phyloP scores from a whole-genome alignment of 306 rosid species.

The Argentina anserina region DNA sequence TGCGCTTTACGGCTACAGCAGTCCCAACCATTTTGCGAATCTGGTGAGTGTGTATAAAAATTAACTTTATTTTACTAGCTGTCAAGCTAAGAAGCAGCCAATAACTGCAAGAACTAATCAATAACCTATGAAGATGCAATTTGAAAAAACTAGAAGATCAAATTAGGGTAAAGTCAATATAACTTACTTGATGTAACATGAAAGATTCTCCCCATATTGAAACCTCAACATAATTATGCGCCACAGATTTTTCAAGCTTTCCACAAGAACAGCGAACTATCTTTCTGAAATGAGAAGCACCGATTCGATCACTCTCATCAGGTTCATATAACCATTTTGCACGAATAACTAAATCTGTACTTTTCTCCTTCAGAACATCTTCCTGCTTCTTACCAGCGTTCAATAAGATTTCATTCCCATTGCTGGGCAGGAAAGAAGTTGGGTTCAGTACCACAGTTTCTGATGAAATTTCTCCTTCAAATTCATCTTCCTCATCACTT shows the following conservation, averaged over 20 bases:
- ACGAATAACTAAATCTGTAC: slow-evolving; percentile 28
- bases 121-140: slow-evolving; percentile 6
- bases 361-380: slow-evolving; percentile 33
- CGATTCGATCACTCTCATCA: slow-evolving; percentile 64
- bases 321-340: slow-evolving; percentile 90
- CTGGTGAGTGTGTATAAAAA: slow-evolving; percentile 34
- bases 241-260: slow-evolving; percentile 60
- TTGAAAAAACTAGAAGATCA: not conserved
- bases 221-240: slow-evolving; percentile 52
- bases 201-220: slow-evolving; percentile 90
- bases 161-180: not conserved
- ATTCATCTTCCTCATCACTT: slow-evolving; percentile 48
- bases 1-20: slow-evolving; percentile 78
- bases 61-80: slow-evolving; percentile 5
- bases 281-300: slow-evolving; percentile 81
- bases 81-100: slow-evolving; percentile 7
- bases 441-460: slow-evolving; percentile 23
- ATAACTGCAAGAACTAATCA: not conserved
- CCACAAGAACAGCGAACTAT: slow-evolving; percentile 61
- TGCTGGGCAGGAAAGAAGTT: slow-evolving; percentile 20
- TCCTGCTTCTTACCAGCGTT: slow-evolving; percentile 26
- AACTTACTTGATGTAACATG: slow-evolving; percentile 90
- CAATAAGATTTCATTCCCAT: slow-evolving; percentile 25
- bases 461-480: slow-evolving; percentile 19
- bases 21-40: slow-evolving; percentile 91